Evolutionary conservation across 495 filamentous ascomycete genomes (phyloP).

Genomic region (Aspergillus saccharolyticus): DNA sequence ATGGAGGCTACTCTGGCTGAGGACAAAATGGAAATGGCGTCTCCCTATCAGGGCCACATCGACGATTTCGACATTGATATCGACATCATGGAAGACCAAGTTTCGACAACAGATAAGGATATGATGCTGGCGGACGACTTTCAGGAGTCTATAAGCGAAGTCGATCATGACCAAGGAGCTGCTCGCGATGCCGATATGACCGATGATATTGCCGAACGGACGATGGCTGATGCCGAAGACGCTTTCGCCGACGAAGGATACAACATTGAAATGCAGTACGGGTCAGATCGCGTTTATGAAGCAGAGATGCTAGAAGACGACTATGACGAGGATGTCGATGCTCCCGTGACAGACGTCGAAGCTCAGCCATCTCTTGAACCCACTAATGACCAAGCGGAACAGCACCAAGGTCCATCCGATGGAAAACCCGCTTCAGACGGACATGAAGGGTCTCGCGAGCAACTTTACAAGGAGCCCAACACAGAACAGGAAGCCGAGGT

Average conservation of each 20-base stretch:
- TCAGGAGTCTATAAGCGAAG: conserved; percentile 29
- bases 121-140: conserved; percentile 53
- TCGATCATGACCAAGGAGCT: conserved; percentile 28
- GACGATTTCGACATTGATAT: conserved; percentile 76
- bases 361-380: conserved; percentile 16
- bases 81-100: conserved; percentile 55
- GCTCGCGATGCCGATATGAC: conserved; percentile 47
- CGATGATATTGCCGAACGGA: conserved; percentile 40
- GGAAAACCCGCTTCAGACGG: neutral
- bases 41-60: conserved; percentile 42
- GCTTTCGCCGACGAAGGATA: conserved; percentile 27
- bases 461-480: conserved; percentile 2
- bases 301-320: conserved; percentile 44
- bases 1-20: conserved; percentile 42
- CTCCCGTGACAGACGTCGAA: conserved; percentile 26
- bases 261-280: conserved; percentile 34
- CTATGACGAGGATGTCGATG: conserved; percentile 31
- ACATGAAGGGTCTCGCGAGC: conserved; percentile 12
- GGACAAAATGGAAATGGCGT: conserved; percentile 53
- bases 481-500: conserved; percentile 8
- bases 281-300: conserved; percentile 31
- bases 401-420: neutral
- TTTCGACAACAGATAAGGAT: conserved; percentile 53
- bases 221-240: conserved; percentile 37
- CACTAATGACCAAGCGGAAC: conserved; percentile 10